A percentile compares a stretch with the other conserved stretches of the same genome.
These are phyloP conservation scores for Francoa sonchifolia DNA, from an alignment of 441 rosid genomes.

Conservation along the genomic window DNA sequence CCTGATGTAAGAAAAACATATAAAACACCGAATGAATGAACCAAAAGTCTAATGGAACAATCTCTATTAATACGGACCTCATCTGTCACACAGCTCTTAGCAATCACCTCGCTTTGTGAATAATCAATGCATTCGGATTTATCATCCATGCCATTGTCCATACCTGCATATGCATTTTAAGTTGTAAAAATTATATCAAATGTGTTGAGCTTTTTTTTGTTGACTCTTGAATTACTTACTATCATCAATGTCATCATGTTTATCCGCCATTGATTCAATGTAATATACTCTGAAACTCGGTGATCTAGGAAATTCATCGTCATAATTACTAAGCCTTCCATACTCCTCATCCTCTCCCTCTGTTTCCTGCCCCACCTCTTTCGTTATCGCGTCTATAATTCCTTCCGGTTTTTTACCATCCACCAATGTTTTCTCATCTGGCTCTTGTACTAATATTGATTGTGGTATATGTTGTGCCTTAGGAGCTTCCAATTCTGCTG, in stretches of 20 bases:
- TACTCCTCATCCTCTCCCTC: conserved; percentile 13
- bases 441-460: too few species aligned
- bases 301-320: conserved; percentile 29
- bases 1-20: conserved; percentile 14
- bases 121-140: too few species aligned
- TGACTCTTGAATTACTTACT: conserved; percentile 9
- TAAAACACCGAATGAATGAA: too few species aligned
- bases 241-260: conserved; percentile 10
- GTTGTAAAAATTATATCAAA: neutral
- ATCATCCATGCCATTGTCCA: conserved; percentile 15
- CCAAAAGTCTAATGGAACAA: too few species aligned
- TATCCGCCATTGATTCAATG: conserved; percentile 17
- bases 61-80: too few species aligned
- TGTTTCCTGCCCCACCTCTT: conserved; percentile 11
- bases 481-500: too few species aligned
- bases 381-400: too few species aligned
- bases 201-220: neutral
- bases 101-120: too few species aligned
- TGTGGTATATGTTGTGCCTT: too few species aligned
- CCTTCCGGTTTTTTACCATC: too few species aligned
- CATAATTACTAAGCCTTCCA: conserved; percentile 13
- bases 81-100: too few species aligned
- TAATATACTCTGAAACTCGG: conserved; percentile 76
- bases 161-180: conserved; percentile 6
- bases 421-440: too few species aligned